Percentiles rank a stretch among this genome's conserved stretches.
Conservation (phyloP, 208 protist species). For the Zelonia costaricensis region DNA sequence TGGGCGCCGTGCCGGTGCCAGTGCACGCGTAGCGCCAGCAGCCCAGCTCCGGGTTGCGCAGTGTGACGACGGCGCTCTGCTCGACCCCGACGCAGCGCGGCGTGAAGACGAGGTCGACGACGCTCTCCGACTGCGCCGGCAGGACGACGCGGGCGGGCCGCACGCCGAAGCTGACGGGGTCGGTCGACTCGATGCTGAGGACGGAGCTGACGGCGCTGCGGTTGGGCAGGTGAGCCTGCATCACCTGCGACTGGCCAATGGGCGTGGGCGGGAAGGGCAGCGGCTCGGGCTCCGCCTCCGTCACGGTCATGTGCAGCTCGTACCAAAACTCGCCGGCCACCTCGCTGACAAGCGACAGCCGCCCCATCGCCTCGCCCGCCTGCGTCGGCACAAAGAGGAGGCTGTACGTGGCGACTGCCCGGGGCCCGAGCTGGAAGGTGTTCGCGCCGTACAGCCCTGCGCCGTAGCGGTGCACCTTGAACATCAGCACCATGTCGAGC, state of each 20-base stretch:
- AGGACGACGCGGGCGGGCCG: conserved; percentile 42
- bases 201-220: conserved; percentile 45
- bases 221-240: conserved; percentile 80
- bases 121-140: conserved; percentile 48
- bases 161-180: conserved; percentile 64
- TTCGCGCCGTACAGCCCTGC: conserved; percentile 80
- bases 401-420: conserved; percentile 57
- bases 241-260: conserved; percentile 60
- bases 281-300: conserved; percentile 65
- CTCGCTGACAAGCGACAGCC: conserved; percentile 88
- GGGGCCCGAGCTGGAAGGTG: conserved; percentile 53
- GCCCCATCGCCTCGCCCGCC: conserved; percentile 65
- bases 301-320: conserved; percentile 79
- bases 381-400: conserved; percentile 87
- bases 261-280: conserved; percentile 67
- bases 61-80: conserved; percentile 57
- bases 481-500: conserved; percentile 60
- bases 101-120: conserved; percentile 75
- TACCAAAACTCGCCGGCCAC: conserved; percentile 95
- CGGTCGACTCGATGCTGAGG: conserved; percentile 66
- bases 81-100: conserved; percentile 64
- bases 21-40: conserved; percentile 81
- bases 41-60: conserved; percentile 68
- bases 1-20: conserved; percentile 68
- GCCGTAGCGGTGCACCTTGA: conserved; percentile 78